phyloP scores from a whole-genome alignment of 1,139 yeast genomes.

The Hyphopichia wangnamkhiaoensis region DNA sequence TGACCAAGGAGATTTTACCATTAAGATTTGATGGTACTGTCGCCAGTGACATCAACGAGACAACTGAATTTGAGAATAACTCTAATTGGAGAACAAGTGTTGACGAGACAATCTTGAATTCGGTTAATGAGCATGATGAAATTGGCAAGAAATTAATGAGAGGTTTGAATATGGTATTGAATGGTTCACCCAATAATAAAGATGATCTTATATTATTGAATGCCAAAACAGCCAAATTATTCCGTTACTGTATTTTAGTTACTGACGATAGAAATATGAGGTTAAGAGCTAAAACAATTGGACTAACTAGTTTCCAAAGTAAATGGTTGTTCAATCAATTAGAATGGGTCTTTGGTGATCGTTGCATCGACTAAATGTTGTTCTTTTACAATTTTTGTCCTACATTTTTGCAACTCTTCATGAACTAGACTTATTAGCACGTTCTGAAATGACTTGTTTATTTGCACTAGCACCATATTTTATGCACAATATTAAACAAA shows the following conservation, averaged over 20 bases:
- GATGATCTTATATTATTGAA: slow-evolving; percentile 21
- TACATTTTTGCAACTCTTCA: not conserved
- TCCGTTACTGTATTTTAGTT: slow-evolving; percentile 61
- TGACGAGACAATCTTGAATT: slow-evolving; percentile 58
- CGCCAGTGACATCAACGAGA: slow-evolving; percentile 56
- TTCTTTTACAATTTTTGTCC: not conserved
- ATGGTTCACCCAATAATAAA: slow-evolving; percentile 7
- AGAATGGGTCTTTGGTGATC: slow-evolving; percentile 39
- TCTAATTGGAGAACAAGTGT: slow-evolving; percentile 64
- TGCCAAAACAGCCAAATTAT: slow-evolving; percentile 37
- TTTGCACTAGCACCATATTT: no score
- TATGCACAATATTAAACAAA: no score
- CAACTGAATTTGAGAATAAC: slow-evolving; percentile 62
- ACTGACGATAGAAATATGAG: slow-evolving; percentile 78
- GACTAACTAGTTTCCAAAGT: slow-evolving; percentile 58
- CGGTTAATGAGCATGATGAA: slow-evolving; percentile 51
- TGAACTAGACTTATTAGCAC: not conserved
- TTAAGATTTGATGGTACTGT: slow-evolving; percentile 58
- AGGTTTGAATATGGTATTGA: slow-evolving; percentile 32
- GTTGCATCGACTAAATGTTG: slow-evolving; percentile 40
- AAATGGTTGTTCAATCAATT: slow-evolving; percentile 60
- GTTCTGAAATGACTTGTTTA: no score
- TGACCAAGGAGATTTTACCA: slow-evolving; percentile 52
- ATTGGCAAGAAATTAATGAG: slow-evolving; percentile 39
- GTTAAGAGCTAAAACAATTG: slow-evolving; percentile 61